A percentile compares a stretch with the other conserved stretches of the same genome.
These are phyloP conservation scores for Ambrosiella cleistominuta DNA, from an alignment of 2,329 filamentous ascomycete genomes.

Conservation along the genomic window DNA sequence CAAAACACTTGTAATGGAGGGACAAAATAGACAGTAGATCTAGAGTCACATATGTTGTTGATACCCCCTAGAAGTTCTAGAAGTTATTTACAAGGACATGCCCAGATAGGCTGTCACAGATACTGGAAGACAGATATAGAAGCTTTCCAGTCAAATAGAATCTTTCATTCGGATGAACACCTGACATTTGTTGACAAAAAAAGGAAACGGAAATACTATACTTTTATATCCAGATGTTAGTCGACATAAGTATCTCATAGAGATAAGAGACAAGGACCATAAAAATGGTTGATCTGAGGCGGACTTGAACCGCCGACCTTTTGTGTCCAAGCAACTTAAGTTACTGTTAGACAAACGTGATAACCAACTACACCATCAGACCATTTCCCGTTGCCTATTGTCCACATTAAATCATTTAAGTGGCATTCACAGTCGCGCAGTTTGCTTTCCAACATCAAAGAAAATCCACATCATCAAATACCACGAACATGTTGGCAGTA, in stretches of 20 bases:
- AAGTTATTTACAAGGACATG: too few species aligned
- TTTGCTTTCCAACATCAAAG: too few species aligned
- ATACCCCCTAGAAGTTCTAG: too few species aligned
- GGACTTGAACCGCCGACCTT: constrained; percentile 13
- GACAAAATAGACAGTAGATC: neutral
- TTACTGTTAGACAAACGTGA: constrained; percentile 13
- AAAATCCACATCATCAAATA: neutral
- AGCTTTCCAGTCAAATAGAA: neutral
- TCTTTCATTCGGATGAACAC: too few species aligned
- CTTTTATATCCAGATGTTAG: neutral
- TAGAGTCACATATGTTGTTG: too few species aligned
- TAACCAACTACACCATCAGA: constrained; percentile 13
- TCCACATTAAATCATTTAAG: neutral
- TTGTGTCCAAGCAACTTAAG: constrained; percentile 9
- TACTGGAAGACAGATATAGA: too few species aligned
- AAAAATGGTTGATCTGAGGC: constrained; percentile 10
- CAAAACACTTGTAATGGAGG: neutral
- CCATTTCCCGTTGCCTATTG: neutral
- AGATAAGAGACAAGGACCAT: neutral
- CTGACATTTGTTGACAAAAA: too few species aligned
- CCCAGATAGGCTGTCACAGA: too few species aligned
- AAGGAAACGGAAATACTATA: neutral
- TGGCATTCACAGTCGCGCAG: neutral
- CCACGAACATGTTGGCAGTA: neutral
- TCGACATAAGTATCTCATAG: too few species aligned